Evolutionary conservation across 202 grass and related monocot genomes (phyloP).

Genomic region (Saccharum hybrid): DNA sequence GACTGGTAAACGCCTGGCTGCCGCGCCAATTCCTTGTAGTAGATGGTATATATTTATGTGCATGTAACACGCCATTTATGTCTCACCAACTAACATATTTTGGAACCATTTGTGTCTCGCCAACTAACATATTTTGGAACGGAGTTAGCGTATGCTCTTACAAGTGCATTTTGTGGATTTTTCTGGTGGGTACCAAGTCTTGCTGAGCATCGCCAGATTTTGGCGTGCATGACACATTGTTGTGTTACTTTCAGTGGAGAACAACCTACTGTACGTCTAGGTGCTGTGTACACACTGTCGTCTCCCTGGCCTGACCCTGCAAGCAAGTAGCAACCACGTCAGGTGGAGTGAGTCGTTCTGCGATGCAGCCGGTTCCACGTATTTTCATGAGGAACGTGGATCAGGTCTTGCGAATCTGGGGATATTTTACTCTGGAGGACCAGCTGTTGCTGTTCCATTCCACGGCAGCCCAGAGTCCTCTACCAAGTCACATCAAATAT

Average conservation of each 20-base stretch:
- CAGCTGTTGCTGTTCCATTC: neutral
- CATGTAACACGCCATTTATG: neutral
- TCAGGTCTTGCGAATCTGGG: slow-evolving; percentile 7
- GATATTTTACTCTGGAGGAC: slow-evolving; percentile 19
- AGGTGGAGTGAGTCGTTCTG: neutral
- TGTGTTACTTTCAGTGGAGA: neutral
- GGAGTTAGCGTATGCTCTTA: too few relatives aligned
- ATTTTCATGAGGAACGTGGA: slow-evolving; percentile 24
- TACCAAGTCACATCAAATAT: neutral
- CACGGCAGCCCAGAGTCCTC: neutral
- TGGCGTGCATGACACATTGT: neutral
- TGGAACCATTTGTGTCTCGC: neutral
- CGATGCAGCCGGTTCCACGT: neutral
- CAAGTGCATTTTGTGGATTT: too few relatives aligned
- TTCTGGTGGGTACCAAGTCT: too few relatives aligned
- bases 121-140: neutral
- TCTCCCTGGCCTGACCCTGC: too few relatives aligned
- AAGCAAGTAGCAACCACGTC: too few relatives aligned
- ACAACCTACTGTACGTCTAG: neutral
- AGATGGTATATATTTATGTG: neutral
- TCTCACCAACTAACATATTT: neutral
- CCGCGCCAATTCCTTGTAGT: neutral
- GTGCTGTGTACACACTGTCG: neutral
- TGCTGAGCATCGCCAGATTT: too few relatives aligned
- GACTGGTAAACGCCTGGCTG: neutral